Evolutionary conservation across 306 rosid species (phyloP).

Genomic region (Pyrus communis): DNA sequence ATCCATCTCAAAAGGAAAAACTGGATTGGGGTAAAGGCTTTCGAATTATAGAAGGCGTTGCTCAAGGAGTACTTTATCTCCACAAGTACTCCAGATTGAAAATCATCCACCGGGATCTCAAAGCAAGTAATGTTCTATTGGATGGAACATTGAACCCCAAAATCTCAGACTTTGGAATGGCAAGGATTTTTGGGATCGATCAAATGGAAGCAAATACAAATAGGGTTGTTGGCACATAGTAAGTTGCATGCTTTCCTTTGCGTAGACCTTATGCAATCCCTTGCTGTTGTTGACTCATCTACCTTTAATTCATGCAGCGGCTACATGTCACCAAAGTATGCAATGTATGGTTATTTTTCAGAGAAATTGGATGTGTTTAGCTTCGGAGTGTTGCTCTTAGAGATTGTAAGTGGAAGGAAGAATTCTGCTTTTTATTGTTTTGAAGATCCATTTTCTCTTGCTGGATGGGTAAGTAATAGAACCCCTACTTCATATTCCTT

Average conservation of each 20-base stretch:
- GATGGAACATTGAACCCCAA: constrained; percentile 15
- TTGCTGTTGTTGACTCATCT: not conserved
- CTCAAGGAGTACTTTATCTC: constrained; percentile 15
- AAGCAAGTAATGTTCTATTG: constrained; percentile 17
- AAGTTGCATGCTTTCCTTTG: not conserved
- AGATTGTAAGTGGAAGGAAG: constrained; percentile 19
- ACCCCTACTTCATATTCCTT: no score
- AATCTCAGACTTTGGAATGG: constrained; percentile 17
- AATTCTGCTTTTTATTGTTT: constrained; percentile 1
- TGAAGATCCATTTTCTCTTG: not conserved
- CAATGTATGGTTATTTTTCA: not conserved
- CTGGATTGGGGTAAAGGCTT: constrained; percentile 34
- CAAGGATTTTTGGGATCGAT: constrained; percentile 6
- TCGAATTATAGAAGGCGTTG: constrained; percentile 17
- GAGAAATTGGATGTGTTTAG: constrained; percentile 17
- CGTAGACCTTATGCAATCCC: no score
- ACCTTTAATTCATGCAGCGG: not conserved
- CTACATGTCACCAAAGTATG: constrained; percentile 21
- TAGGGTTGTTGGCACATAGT: constrained; percentile 21
- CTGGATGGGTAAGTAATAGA: constrained; percentile 5
- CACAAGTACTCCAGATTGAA: constrained; percentile 22
- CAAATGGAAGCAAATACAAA: constrained; percentile 10
- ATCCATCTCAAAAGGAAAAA: not conserved
- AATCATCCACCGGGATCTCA: constrained; percentile 16
- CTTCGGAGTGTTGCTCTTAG: constrained; percentile 9